phyloP scores from a whole-genome alignment of 768 basidiomycete species.

The Suillus discolor region DNA sequence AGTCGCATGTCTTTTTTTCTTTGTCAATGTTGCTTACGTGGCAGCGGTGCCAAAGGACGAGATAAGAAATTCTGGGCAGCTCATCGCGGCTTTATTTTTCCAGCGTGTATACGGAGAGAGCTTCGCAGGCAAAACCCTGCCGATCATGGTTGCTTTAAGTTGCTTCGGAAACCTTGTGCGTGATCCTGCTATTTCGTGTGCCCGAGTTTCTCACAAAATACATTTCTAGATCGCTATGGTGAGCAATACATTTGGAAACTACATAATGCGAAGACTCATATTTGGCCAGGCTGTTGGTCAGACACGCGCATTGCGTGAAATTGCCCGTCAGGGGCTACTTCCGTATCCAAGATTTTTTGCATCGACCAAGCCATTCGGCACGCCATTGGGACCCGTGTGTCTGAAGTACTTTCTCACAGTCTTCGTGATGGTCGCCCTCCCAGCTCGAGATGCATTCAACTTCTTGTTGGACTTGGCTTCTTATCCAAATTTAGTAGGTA shows the following conservation, averaged over 20 bases:
- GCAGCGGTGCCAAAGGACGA: constrained; percentile 45
- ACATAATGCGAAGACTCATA: not conserved
- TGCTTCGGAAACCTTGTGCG: constrained; percentile 42
- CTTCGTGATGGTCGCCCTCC: constrained; percentile 44
- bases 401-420: constrained; percentile 43
- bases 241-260: not conserved
- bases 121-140: constrained; percentile 37
- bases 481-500: constrained; percentile 39
- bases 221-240: constrained; percentile 5
- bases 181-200: constrained; percentile 13
- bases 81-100: constrained; percentile 54
- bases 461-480: constrained; percentile 44
- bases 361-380: constrained; percentile 50
- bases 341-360: constrained; percentile 51
- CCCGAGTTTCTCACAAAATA: not conserved
- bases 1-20: constrained; percentile 47
- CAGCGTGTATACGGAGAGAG: constrained; percentile 47
- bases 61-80: constrained; percentile 44
- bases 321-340: constrained; percentile 55
- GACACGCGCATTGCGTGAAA: constrained; percentile 50
- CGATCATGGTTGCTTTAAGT: constrained; percentile 41
- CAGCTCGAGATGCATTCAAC: constrained; percentile 46
- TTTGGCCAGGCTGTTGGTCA: constrained; percentile 39
- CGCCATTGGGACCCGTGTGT: constrained; percentile 45
- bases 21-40: constrained; percentile 45